Percentiles rank a stretch among this genome's conserved stretches.
Evolutionary conservation across 495 filamentous ascomycete genomes (phyloP).

Genomic region (Xylaria longipes): DNA sequence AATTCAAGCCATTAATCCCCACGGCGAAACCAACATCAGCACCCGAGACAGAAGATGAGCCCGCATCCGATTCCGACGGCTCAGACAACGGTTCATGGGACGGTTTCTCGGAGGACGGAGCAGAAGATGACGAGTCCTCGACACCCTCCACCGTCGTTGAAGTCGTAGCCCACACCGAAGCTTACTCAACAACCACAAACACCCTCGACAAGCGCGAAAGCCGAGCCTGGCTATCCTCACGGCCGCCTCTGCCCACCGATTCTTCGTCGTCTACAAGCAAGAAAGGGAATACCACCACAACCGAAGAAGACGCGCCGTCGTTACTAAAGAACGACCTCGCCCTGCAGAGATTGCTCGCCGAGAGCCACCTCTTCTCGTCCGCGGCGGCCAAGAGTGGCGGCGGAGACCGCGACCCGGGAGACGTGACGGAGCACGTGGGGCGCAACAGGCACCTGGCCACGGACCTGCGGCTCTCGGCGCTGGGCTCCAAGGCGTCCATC

Average conservation of each 20-base stretch:
- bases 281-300: constrained; percentile 42
- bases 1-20: constrained; percentile 72
- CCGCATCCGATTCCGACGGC: constrained; percentile 46
- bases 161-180: constrained; percentile 69
- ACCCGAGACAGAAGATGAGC: constrained; percentile 37
- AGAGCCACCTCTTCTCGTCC: constrained; percentile 89
- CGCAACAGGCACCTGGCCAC: constrained; percentile 70
- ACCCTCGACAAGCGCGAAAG: constrained; percentile 70
- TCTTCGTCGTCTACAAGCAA: constrained; percentile 39
- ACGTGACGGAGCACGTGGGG: constrained; percentile 53
- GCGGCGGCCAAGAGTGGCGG: constrained; percentile 63
- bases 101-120: constrained; percentile 62
- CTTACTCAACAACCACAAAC: constrained; percentile 40
- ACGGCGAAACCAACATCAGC: constrained; percentile 38
- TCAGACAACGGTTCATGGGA: constrained; percentile 55
- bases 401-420: background rate
- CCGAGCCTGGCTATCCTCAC: constrained; percentile 74
- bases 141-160: constrained; percentile 48
- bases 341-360: constrained; percentile 83
- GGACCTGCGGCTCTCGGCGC: constrained; percentile 78
- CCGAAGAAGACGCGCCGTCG: constrained; percentile 57
- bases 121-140: constrained; percentile 34
- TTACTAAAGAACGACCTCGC: constrained; percentile 89
- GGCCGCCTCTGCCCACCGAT: constrained; percentile 44
- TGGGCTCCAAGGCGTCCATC: constrained; percentile 79